Base-by-base conservation (phyloP, 768 basidiomycete genomes). In the Crucibulum laeve region DNA sequence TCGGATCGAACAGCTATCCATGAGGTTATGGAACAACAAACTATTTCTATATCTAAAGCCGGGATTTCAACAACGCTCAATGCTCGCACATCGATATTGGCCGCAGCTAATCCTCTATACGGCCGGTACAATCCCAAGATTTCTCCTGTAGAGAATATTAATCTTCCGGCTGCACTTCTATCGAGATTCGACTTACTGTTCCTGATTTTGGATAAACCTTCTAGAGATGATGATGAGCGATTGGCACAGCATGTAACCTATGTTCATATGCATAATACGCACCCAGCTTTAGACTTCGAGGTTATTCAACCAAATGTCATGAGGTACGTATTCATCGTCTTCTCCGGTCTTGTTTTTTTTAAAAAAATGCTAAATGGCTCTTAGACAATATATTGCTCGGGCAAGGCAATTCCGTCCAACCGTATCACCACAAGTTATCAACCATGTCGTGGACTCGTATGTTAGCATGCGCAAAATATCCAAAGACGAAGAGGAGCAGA, bases 1-100 rank as follows among this genome's bases (percentile, higher is more conserved):
- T 64, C 91, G 0, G 96, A 98, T 62, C 76, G 96, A 53, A 98
- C 96, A 2, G 91, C 96, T 11, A 98, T 99, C 49, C 96, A 99
- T 68, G 96, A 99, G 76, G 96, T 99, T 47, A 99, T 99, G 96
- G 95, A 98, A 67, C 96, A 98, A 63, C 96, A 99, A 68, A 99
- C 96, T 0, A 97, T 99, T 44, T 98, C 95, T 2, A 99, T 99
- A 50, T 96, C 96, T 33, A 99, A 98, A 65, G 96, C 96, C 4
- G 96, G 96, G 18, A 99, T 99, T 59, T 94, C 95, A 6, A 99
- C 96, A 5, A 98, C 96, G 1, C 75, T 99, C 37, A 98, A 98
- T 56, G 96, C 96, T 19, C 84, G 96, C 40, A 95, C 95, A 1
- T 98, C 96, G 5, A 91, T 99, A 57, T 80, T 99, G 11, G 96